Percentiles rank a stretch among this genome's conserved stretches.
These are phyloP conservation scores for Polytolypa hystricis DNA, from an alignment of 2,329 filamentous ascomycete species.

Conservation along the genomic window DNA sequence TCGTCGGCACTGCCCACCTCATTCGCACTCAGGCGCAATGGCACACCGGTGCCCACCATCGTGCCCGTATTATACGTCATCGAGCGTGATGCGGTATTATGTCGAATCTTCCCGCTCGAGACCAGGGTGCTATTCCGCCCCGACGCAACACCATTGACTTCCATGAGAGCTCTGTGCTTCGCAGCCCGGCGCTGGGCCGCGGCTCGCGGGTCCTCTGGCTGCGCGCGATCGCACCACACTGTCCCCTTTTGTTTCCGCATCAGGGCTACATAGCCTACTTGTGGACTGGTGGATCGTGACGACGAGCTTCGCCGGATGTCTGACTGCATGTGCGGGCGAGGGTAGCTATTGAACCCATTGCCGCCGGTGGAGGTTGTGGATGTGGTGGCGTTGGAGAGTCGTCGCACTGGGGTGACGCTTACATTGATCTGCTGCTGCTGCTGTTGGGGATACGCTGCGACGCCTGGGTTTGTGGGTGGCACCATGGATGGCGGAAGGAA, in stretches of 20 bases:
- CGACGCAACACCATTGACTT: constrained; percentile 57
- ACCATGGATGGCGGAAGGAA: constrained; percentile 10
- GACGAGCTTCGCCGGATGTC: constrained; percentile 63
- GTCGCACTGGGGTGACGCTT: constrained; percentile 16
- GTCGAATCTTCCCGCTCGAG: constrained; percentile 68
- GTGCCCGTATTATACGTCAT: constrained; percentile 72
- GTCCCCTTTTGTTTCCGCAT: constrained; percentile 95
- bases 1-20: constrained; percentile 85
- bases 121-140: constrained; percentile 53
- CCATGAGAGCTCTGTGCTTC: constrained; percentile 73
- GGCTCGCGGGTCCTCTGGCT: constrained; percentile 79
- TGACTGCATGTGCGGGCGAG: constrained; percentile 18
- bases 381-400: constrained; percentile 30
- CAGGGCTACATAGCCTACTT: constrained; percentile 84
- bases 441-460: constrained; percentile 5
- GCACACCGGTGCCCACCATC: constrained; percentile 66
- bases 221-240: constrained; percentile 92
- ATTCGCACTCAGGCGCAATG: constrained; percentile 83
- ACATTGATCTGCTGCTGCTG: constrained; percentile 6
- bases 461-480: constrained; percentile 1
- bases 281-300: constrained; percentile 56
- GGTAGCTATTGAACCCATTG: constrained; percentile 17
- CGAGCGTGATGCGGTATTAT: constrained; percentile 74
- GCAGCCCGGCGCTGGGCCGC: constrained; percentile 75
- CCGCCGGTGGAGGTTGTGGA: constrained; percentile 31